Evolutionary conservation across 345 rosid species (phyloP).

Genomic region (Brassica carinata): DNA sequence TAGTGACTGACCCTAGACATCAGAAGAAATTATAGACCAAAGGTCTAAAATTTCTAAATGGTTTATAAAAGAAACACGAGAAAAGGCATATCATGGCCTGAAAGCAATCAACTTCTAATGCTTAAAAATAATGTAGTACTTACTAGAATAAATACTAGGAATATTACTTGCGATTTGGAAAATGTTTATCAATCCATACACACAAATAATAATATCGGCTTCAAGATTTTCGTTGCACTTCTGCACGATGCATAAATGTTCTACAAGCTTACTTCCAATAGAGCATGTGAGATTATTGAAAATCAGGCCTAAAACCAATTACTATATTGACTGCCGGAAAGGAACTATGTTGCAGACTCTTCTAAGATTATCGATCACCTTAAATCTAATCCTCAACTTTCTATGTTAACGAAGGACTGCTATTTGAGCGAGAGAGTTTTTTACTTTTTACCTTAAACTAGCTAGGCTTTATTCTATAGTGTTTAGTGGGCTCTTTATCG

Average conservation of each 20-base stretch:
- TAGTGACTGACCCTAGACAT: not conserved
- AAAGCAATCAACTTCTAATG: not conserved
- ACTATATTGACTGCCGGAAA: not conserved
- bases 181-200: not conserved
- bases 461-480: not conserved
- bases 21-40: not conserved
- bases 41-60: not conserved
- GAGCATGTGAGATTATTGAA: not conserved
- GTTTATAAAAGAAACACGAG: not conserved
- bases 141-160: not conserved
- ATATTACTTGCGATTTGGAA: not conserved
- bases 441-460: not conserved
- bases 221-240: slow-evolving; percentile 1
- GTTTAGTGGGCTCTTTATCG: not conserved
- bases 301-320: not conserved
- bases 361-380: not conserved
- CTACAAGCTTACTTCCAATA: not conserved
- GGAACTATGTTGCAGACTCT: not conserved
- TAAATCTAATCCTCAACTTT: not conserved
- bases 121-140: not conserved
- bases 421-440: not conserved
- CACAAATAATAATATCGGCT: not conserved
- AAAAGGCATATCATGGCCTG: not conserved
- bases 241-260: not conserved
- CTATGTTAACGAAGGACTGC: not conserved